Percentiles rank a stretch among this genome's conserved stretches.
These are phyloP conservation scores for Pythium oligandrum DNA, from an alignment of 352 stramenopile species.

Conservation along the genomic window DNA sequence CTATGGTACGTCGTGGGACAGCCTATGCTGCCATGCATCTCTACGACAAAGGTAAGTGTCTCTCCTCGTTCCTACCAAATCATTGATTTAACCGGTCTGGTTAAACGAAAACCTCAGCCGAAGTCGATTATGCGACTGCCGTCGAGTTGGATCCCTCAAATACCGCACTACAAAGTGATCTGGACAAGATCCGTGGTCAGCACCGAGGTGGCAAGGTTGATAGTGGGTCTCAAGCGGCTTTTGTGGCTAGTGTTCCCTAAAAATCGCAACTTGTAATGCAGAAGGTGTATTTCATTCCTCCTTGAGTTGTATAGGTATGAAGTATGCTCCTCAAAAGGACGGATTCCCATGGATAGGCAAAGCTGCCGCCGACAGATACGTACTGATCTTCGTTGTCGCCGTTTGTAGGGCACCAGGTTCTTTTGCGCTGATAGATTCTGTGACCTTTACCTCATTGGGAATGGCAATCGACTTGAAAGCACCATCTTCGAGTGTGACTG, in stretches of 20 bases:
- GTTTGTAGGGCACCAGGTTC: too few species aligned
- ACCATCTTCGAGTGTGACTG: background rate
- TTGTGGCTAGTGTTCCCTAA: background rate
- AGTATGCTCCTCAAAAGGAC: background rate
- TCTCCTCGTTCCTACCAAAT: background rate
- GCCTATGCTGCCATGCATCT: conserved; percentile 33
- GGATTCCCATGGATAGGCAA: too few species aligned
- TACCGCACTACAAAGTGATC: conserved; percentile 37
- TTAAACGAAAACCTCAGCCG: conserved; percentile 24
- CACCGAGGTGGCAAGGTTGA: background rate
- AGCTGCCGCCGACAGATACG: too few species aligned
- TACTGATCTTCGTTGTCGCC: too few species aligned
- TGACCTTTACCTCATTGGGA: too few species aligned
- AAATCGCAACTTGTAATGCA: background rate
- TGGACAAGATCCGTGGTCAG: conserved; percentile 31
- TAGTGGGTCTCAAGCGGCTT: background rate
- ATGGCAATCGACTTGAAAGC: background rate
- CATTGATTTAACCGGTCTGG: background rate
- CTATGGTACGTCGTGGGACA: conserved; percentile 57
- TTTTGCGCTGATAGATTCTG: too few species aligned
- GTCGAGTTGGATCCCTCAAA: conserved; percentile 63
- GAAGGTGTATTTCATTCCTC: background rate
- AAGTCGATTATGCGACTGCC: conserved; percentile 46
- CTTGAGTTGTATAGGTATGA: background rate
- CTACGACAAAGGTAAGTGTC: conserved; percentile 29